Conservation (phyloP, 2,329 filamentous ascomycete species). For the Aphanoascus verrucosus region DNA sequence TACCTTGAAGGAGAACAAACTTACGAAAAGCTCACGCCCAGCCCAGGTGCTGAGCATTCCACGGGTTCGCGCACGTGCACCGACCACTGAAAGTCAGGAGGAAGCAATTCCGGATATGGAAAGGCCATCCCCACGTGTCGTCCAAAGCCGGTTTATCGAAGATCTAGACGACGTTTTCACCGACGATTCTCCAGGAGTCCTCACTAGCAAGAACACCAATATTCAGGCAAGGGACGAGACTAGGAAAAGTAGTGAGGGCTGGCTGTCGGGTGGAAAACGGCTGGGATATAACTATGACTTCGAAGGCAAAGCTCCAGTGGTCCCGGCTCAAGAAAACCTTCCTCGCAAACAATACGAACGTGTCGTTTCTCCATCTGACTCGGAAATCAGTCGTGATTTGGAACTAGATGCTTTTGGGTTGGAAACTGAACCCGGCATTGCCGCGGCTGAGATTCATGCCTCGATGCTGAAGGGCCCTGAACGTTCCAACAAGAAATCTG, state of each 20-base stretch:
- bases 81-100: neutral
- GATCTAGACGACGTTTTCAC: constrained; percentile 25
- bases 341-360: neutral
- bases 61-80: neutral
- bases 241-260: constrained; percentile 27
- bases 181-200: constrained; percentile 22
- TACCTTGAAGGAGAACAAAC: neutral
- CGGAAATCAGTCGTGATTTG: neutral
- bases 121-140: neutral
- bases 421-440: neutral
- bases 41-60: neutral
- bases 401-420: neutral
- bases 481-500: neutral
- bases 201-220: neutral
- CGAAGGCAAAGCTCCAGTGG: neutral
- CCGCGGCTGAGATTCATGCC: neutral
- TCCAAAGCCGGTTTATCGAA: constrained; percentile 28
- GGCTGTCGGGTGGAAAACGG: constrained; percentile 34
- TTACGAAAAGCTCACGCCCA: neutral
- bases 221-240: neutral
- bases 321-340: neutral
- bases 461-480: neutral
- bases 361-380: neutral
- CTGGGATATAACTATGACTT: constrained; percentile 33
- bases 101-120: neutral